Evolutionary conservation across 495 filamentous ascomycete species (phyloP).

Genomic region (Xylaria bambusicola): DNA sequence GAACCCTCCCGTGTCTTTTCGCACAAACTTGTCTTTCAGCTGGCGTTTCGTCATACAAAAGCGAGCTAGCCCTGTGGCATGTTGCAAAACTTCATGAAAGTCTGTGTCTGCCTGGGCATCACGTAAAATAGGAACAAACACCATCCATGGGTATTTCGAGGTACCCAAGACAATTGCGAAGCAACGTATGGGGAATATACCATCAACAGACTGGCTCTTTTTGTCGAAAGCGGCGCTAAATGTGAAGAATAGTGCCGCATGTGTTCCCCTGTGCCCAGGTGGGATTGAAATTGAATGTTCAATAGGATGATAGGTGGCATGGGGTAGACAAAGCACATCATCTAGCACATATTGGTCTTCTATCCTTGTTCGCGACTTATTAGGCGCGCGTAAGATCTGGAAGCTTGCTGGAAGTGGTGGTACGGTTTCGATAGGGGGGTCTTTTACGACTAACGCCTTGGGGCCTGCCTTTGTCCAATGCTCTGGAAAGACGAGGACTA

Average conservation of each 20-base stretch:
- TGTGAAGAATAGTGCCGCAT: neutral
- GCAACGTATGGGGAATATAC: neutral
- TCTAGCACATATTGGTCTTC: neutral
- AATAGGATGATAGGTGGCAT: neutral
- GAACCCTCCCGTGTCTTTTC: neutral
- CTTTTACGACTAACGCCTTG: constrained; percentile 9
- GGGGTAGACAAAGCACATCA: constrained; percentile 1
- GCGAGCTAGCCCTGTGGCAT: neutral
- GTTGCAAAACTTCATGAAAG: neutral
- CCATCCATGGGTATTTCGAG: constrained; percentile 1
- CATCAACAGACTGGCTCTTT: neutral
- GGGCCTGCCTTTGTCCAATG: neutral
- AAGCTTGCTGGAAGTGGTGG: neutral
- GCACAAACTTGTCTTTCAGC: constrained; percentile 5
- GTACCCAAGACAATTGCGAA: constrained; percentile 7
- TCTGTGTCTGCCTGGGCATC: neutral
- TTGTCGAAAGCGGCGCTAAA: neutral
- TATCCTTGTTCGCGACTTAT: neutral
- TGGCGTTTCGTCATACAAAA: constrained; percentile 12
- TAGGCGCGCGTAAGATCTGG: constrained; percentile 4
- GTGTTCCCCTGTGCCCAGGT: neutral
- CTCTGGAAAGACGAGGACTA: constrained; percentile 8
- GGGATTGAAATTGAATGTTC: constrained; percentile 2
- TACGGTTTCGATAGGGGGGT: neutral
- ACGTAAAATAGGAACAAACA: constrained; percentile 11